Conservation (phyloP, 106 monocot species). For the Acanthochlamys bracteata region DNA sequence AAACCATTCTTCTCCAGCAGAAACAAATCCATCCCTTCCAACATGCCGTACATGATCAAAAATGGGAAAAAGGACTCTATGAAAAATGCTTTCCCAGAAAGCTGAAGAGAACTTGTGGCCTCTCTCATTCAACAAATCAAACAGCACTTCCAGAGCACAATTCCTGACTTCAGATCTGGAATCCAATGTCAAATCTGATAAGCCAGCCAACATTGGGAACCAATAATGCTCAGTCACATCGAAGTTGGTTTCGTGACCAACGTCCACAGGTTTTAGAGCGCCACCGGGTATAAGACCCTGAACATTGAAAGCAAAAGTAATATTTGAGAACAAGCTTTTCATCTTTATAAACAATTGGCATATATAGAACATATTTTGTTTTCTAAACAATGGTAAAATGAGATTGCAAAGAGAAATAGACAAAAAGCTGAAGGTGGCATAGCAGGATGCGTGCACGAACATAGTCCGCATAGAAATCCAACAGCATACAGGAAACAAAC, state of each 20-base stretch:
- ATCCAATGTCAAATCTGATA: constrained; percentile 92
- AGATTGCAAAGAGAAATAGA: too few species aligned
- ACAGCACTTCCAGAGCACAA: constrained; percentile 95
- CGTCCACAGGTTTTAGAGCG: constrained; percentile 73
- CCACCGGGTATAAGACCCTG: constrained; percentile 93
- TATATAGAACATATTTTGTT: too few species aligned
- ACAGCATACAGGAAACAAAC: too few species aligned
- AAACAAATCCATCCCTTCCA: constrained; percentile 65
- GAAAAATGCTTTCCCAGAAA: constrained; percentile 95
- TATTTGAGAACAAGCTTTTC: too few species aligned
- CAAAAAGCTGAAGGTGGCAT: too few species aligned
- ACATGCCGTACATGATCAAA: constrained; percentile 93
- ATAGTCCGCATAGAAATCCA: too few species aligned
- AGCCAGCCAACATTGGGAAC: constrained; percentile 95
- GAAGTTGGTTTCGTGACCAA: constrained; percentile 34
- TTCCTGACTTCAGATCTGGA: constrained; percentile 77
- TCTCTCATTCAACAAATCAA: constrained; percentile 97
- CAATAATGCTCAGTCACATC: constrained; percentile 95
- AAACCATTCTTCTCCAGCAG: constrained; percentile 85
- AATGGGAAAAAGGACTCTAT: constrained; percentile 89
- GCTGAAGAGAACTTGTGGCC: constrained; percentile 84
- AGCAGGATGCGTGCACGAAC: too few species aligned
- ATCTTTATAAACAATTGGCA: too few species aligned
- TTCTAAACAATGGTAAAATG: too few species aligned
- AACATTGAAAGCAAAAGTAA: too few species aligned